Conservation (phyloP, 768 basidiomycete genomes). For the Termitomyces sp. region DNA sequence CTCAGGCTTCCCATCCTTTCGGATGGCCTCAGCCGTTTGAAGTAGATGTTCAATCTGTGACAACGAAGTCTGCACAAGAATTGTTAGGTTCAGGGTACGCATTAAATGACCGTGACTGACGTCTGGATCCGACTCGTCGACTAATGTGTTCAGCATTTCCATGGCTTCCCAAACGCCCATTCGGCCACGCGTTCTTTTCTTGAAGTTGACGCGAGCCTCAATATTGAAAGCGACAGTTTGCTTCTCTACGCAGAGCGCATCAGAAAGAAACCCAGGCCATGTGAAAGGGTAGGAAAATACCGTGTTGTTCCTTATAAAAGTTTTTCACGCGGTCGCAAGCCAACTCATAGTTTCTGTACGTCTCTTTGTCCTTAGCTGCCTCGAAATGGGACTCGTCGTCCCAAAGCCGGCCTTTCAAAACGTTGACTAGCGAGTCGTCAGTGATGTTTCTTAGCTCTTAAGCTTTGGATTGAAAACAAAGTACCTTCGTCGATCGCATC, state of each 20-base stretch:
- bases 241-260: conserved; percentile 46
- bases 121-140: conserved; percentile 91
- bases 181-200: conserved; percentile 57
- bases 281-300: not conserved
- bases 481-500: conserved; percentile 13
- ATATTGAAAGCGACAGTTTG: conserved; percentile 87
- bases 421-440: conserved; percentile 39
- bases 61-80: not conserved
- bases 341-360: conserved; percentile 46
- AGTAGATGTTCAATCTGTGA: conserved; percentile 63
- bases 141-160: conserved; percentile 79
- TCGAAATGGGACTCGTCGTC: conserved; percentile 41
- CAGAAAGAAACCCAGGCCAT: not conserved
- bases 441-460: not conserved
- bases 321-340: conserved; percentile 14
- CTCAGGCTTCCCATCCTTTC: conserved; percentile 81
- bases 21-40: conserved; percentile 89
- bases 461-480: not conserved
- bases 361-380: conserved; percentile 47
- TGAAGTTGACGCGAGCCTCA: conserved; percentile 69
- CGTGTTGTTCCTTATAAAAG: conserved; percentile 15
- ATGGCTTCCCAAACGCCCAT: conserved; percentile 89
- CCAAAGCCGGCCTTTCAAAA: conserved; percentile 46
- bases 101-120: conserved; percentile 30
- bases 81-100: not conserved